Conservation (phyloP, 768 basidiomycete genomes). For the Podaxis pistillaris region DNA sequence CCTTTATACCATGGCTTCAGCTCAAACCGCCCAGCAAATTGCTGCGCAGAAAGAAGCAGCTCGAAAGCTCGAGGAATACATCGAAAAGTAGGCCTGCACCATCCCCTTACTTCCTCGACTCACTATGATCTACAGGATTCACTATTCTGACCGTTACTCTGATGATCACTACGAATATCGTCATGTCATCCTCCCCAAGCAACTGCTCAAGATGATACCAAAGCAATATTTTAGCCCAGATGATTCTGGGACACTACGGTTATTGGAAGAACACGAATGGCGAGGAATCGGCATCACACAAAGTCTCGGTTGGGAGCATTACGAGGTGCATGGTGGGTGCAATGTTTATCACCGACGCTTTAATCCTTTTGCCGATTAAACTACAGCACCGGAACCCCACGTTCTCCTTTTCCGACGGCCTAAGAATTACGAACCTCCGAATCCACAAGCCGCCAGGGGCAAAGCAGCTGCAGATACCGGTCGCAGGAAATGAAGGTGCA, state of each 20-base stretch:
- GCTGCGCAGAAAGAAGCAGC: slow-evolving; percentile 40
- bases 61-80: slow-evolving; percentile 69
- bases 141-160: slow-evolving; percentile 89
- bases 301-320: slow-evolving; percentile 96
- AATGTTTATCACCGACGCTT: background rate
- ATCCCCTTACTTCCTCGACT: slow-evolving; percentile 18
- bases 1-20: slow-evolving; percentile 25
- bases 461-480: slow-evolving; percentile 17
- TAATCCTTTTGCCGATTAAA: slow-evolving; percentile 1
- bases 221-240: slow-evolving; percentile 81
- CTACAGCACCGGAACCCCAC: slow-evolving; percentile 84
- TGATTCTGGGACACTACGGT: slow-evolving; percentile 70
- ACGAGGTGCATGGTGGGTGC: slow-evolving; percentile 88
- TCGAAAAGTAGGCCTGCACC: slow-evolving; percentile 56
- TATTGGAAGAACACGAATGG: slow-evolving; percentile 90
- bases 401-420: slow-evolving; percentile 89
- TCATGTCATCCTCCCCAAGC: slow-evolving; percentile 95
- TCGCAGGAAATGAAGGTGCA: slow-evolving; percentile 32
- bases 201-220: slow-evolving; percentile 90
- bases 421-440: slow-evolving; percentile 61
- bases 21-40: slow-evolving; percentile 28
- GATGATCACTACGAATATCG: slow-evolving; percentile 95
- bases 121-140: slow-evolving; percentile 53
- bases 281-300: slow-evolving; percentile 95
- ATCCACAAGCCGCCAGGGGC: slow-evolving; percentile 42